Evolutionary conservation across 176 grass and related monocot species (phyloP), one percentile per base, ranked within the genome.

Genomic region (Bromus sterilis): DNA sequence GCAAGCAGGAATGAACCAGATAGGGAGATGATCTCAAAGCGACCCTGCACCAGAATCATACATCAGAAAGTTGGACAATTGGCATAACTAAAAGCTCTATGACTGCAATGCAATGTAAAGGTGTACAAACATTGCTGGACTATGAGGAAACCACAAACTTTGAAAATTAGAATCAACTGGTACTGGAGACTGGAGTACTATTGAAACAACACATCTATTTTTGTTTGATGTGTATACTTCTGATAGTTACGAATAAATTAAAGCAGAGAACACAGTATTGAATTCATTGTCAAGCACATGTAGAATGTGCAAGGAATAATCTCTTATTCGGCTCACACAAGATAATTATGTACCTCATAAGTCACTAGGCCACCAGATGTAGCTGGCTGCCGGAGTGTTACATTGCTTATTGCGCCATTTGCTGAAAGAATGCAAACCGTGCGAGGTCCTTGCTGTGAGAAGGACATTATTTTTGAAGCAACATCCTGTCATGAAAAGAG

Each of bases 391-490:
- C 93, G 82, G 75, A 99, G 93, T 34, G 97, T 95, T 49, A 99
- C 97, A 89, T 99, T 93, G 71, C 93, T 93, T 84, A 99, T 92
- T 48, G 91, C 93, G 81, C 97, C 97, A 66, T 99, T 99, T 1
- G 97, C 97, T 59, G 97, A 96, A 76, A 99, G 97, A 85, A 99
- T 91, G 83, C 97, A 99, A 58, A 99, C 89, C 66, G 93, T 93
- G 30, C 97, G 93, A 76, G 93, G 89, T 24, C 97, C 93, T 99
- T 99, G 97, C 78, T 99, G 93, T 60, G 97, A 99, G 80, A 99
- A 99, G 6, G 93, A 84, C 97, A 99, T 96, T 77, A 99, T 99
- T 90, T 99, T 96, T 80, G 97, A 99, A 72, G 97, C 91, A 70
- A 99, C 91, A 90, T 99, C 97, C 97, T 99, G 85, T 55, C 66